These are phyloP conservation scores for Pseudocohnilembus persalinus DNA, from an alignment of 169 alveolate species.

Conservation along the genomic window DNA sequence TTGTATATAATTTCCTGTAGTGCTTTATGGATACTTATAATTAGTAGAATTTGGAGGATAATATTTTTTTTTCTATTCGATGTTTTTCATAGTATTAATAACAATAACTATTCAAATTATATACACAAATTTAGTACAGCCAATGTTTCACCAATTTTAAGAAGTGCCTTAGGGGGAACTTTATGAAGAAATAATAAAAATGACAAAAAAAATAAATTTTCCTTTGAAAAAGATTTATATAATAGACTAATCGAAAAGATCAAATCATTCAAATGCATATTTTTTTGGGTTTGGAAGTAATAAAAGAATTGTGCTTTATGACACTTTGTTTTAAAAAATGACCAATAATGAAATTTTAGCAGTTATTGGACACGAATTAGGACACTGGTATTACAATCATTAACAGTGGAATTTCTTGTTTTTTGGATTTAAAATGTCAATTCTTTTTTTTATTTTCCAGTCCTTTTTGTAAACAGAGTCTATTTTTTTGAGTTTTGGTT, in stretches of 20 bases:
- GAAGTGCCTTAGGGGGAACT: constrained; percentile 90
- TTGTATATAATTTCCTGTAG: constrained; percentile 70
- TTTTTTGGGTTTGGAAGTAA: constrained; percentile 94
- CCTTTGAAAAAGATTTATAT: constrained; percentile 91
- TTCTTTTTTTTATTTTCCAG: constrained; percentile 76
- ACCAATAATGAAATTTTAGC: constrained; percentile 90
- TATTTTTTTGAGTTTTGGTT: constrained; percentile 86
- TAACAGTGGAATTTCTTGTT: constrained; percentile 46
- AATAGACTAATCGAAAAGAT: constrained; percentile 92
- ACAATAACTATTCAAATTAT: constrained; percentile 80
- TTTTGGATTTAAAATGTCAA: constrained; percentile 60
- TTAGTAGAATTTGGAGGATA: constrained; percentile 92
- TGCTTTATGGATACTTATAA: constrained; percentile 72
- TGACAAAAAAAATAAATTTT: constrained; percentile 81
- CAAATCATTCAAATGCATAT: constrained; percentile 95
- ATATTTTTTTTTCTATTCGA: constrained; percentile 84
- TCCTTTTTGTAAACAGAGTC: constrained; percentile 67
- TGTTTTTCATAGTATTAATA: constrained; percentile 75
- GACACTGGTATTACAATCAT: constrained; percentile 82
- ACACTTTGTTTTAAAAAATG: constrained; percentile 87
- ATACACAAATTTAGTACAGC: constrained; percentile 91
- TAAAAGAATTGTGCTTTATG: constrained; percentile 93
- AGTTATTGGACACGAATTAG: constrained; percentile 88
- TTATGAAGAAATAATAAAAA: constrained; percentile 73
- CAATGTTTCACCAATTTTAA: constrained; percentile 92